Percentiles rank a stretch among this genome's conserved stretches.
Conservation (phyloP, 306 rosid genomes). For the Casuarina cunninghamiana region DNA sequence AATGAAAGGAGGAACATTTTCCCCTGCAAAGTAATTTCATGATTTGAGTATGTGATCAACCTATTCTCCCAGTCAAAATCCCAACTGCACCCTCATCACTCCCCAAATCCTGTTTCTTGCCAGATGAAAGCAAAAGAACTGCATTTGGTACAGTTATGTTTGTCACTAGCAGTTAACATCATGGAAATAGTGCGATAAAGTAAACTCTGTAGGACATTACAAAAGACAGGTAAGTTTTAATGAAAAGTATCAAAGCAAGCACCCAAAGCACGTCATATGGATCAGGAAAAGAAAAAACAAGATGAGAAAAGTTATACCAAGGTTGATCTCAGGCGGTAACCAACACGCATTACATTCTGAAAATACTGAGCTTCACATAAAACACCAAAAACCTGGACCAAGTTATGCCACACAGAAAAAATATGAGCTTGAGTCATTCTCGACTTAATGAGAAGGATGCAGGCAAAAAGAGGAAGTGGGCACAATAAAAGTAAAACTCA, state of each 20-base stretch:
- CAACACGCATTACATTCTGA: slow-evolving; percentile 97
- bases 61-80: not conserved
- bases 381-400: slow-evolving; percentile 69
- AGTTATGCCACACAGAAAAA: slow-evolving; percentile 28
- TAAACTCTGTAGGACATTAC: not conserved
- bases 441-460: not conserved
- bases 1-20: no score
- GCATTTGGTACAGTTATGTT: not conserved
- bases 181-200: not conserved
- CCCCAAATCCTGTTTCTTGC: not conserved
- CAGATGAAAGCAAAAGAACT: not conserved
- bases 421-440: slow-evolving; percentile 15
- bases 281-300: not conserved
- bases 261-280: not conserved
- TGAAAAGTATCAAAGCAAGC: not conserved
- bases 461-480: not conserved
- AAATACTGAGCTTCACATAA: slow-evolving; percentile 94
- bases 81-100: not conserved
- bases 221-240: not conserved
- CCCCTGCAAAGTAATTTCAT: no score
- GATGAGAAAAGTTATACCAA: slow-evolving; percentile 51
- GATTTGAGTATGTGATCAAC: not conserved
- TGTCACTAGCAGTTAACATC: not conserved
- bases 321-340: slow-evolving; percentile 76
- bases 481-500: not conserved